Evolutionary conservation across 2,329 filamentous ascomycete genomes (phyloP), one percentile per base, ranked within the genome.

Genomic region (Phialophora macrospora): DNA sequence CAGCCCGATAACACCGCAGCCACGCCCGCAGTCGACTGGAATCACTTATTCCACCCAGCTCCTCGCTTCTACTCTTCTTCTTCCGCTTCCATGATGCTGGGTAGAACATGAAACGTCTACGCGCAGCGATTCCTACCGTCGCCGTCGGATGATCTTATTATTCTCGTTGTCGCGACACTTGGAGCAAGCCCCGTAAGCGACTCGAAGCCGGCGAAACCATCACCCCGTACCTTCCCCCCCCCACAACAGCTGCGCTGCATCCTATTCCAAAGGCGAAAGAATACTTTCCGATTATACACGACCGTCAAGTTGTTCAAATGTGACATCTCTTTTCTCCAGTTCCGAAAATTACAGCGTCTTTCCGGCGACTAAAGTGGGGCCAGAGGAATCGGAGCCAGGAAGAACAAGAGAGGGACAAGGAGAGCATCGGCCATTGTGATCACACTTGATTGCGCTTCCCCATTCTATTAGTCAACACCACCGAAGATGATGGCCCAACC

Each of bases 401-500:
- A 60, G 55, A 60, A 48, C 20, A 66, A 61, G 64, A 60, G 65
- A 55, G 60, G 58, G 58, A 55, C 52, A 22, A 57, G 55, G 34
- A 55, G 20, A 17, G 52, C 24, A 17, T 32, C 52, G 14, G 41
- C 28, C 41, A 59, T 62, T 61, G 52, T 52, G 55, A 59, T 55
- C 28, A 38, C 49, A 58, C 41, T 20, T 11, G 7, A 48, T 32
- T 51, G 54, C 56, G 41, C 38, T 38, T 28, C 38, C 14, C 30
- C 54, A 34, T 51, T 22, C 7, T 26, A 48, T 28, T 30, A 54
- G 17, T 58, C 56, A 56, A 46, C 52, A 17, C 72, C 72, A 76
- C 76, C 84, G 80, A 84, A 85, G 76, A 82, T 81, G 79, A 82
- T 82, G 80, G 77, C 80, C 75, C 81, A 82, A 76, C 80, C 81